A percentile compares a stretch with the other conserved stretches of the same genome.
Evolutionary conservation across 163 green algal genomes (phyloP).

Genomic region (Volvox carteri): DNA sequence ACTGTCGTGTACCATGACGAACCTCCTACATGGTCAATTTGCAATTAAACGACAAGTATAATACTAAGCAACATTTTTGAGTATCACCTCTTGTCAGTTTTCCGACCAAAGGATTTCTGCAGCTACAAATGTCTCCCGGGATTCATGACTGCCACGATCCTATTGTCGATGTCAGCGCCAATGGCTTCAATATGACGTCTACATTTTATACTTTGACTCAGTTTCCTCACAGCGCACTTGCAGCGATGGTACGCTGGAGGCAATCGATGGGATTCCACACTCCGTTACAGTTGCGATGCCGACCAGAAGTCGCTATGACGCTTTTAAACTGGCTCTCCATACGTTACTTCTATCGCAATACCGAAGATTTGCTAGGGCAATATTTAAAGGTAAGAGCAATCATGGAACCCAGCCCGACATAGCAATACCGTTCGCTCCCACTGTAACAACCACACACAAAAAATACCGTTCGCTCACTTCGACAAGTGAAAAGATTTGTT

Average conservation of each 20-base stretch:
- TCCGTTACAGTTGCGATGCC: background rate
- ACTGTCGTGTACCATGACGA: too few relatives aligned
- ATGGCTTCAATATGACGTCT: background rate
- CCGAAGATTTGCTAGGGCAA: background rate
- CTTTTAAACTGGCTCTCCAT: background rate
- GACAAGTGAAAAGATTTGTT: background rate
- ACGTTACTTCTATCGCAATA: background rate
- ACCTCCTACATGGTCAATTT: too few relatives aligned
- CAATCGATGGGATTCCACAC: background rate
- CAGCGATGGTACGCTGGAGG: background rate
- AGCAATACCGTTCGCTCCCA: background rate
- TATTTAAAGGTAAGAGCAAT: background rate
- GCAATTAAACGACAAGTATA: too few relatives aligned
- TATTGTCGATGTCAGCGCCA: background rate
- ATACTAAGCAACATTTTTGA: too few relatives aligned
- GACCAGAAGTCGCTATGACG: background rate
- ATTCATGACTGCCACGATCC: too few relatives aligned
- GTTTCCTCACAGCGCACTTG: background rate
- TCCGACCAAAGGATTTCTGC: too few relatives aligned
- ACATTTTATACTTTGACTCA: background rate
- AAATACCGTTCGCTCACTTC: background rate
- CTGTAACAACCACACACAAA: background rate
- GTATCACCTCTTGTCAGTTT: too few relatives aligned
- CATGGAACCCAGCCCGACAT: background rate
- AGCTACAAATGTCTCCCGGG: too few relatives aligned